Conservation (phyloP, 129 eudicot genomes). For the Solidago caesia region DNA sequence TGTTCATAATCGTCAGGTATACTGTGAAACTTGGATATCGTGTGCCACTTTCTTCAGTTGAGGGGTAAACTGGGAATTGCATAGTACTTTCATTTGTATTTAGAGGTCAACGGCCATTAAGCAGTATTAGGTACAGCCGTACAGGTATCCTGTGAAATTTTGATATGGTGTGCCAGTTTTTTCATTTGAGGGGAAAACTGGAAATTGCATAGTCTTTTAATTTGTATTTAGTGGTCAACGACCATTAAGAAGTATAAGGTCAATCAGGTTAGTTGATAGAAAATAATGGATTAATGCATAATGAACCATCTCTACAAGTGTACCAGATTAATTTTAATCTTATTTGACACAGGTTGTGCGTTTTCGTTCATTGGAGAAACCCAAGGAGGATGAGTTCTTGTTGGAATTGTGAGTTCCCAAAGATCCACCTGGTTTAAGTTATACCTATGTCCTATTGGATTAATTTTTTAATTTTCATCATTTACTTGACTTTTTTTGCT, state of each 20-base stretch:
- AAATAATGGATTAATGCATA: background rate
- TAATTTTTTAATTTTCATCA: background rate
- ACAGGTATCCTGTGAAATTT: background rate
- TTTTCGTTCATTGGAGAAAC: conserved; percentile 74
- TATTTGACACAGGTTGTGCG: conserved; percentile 56
- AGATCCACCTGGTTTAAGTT: background rate
- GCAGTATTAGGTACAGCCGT: background rate
- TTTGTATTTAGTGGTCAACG: too few species aligned
- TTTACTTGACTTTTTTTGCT: background rate
- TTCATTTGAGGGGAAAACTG: too few species aligned
- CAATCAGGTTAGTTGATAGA: background rate
- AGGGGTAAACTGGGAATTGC: background rate
- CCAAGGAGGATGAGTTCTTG: conserved; percentile 82
- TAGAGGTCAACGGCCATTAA: background rate
- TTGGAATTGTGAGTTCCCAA: conserved; percentile 60
- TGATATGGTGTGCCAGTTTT: background rate
- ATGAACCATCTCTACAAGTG: conserved; percentile 4
- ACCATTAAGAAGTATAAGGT: too few species aligned
- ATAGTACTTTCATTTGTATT: background rate
- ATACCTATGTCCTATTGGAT: background rate
- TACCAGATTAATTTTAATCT: background rate
- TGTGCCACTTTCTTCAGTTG: conserved; percentile 2
- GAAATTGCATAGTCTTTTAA: too few species aligned
- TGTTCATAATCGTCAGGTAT: conserved; percentile 91
- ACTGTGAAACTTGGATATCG: background rate